Percentiles rank a stretch among this genome's conserved stretches.
Evolutionary conservation across 1,284 basidiomycete species (phyloP).

Genomic region (Cutaneotrichosporon sp.): DNA sequence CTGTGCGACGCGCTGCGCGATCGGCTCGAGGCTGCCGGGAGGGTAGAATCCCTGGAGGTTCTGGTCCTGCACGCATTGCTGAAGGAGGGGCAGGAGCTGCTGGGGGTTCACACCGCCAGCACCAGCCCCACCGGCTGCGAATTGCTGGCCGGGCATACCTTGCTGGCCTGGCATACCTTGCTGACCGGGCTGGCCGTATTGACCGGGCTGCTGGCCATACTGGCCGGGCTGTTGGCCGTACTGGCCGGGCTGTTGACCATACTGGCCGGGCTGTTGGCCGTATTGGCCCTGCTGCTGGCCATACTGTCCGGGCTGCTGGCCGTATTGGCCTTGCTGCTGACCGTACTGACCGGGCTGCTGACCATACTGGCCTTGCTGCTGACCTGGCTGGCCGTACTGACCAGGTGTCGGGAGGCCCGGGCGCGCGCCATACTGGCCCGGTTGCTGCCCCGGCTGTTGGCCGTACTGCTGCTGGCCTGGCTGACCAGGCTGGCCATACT

Average conservation of each 20-base stretch:
- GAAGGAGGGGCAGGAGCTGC: slow-evolving; percentile 31
- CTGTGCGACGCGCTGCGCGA: slow-evolving; percentile 48
- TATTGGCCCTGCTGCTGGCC: slow-evolving; percentile 21
- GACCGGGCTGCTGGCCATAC: slow-evolving; percentile 23
- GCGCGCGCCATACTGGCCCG: slow-evolving; percentile 13
- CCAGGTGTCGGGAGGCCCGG: slow-evolving; percentile 24
- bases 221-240: slow-evolving; percentile 25
- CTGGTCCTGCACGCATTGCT: slow-evolving; percentile 51
- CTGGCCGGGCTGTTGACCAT: slow-evolving; percentile 15
- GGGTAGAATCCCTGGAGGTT: slow-evolving; percentile 49
- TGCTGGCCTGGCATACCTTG: slow-evolving; percentile 15
- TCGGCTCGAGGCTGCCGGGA: slow-evolving; percentile 45
- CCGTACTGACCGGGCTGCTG: slow-evolving; percentile 29
- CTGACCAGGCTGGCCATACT: slow-evolving; percentile 20
- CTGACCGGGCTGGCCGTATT: slow-evolving; percentile 19
- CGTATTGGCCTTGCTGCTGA: slow-evolving; percentile 22
- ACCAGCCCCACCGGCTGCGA: slow-evolving; percentile 18
- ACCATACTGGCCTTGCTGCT: slow-evolving; percentile 17
- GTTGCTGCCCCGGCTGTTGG: slow-evolving; percentile 19
- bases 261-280: slow-evolving; percentile 13
- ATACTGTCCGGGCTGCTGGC: slow-evolving; percentile 18
- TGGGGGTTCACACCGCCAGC: slow-evolving; percentile 11
- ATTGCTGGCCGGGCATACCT: slow-evolving; percentile 10
- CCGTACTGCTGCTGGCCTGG: slow-evolving; percentile 15
- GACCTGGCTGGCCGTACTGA: slow-evolving; percentile 30